These are phyloP conservation scores for Emmonsia crescens DNA, from an alignment of 2,329 filamentous ascomycete genomes.

Conservation along the genomic window DNA sequence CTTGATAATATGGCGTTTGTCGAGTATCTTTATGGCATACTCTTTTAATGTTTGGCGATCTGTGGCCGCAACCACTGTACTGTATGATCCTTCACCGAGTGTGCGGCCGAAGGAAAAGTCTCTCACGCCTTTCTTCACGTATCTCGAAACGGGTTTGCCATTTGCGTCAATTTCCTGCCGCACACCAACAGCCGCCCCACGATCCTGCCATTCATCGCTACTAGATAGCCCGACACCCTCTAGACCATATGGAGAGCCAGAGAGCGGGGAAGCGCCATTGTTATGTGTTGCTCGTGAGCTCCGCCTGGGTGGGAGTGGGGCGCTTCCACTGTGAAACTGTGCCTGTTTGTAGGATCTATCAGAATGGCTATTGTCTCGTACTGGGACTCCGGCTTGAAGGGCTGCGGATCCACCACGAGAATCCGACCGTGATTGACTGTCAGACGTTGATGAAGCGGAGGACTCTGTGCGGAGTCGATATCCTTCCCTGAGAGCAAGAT, in stretches of 20 bases:
- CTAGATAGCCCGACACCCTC: constrained; percentile 52
- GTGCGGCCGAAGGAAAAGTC: constrained; percentile 91
- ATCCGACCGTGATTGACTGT: constrained; percentile 48
- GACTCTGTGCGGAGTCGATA: constrained; percentile 50
- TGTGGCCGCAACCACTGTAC: constrained; percentile 83
- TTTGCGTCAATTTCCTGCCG: constrained; percentile 75
- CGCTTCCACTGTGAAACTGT: constrained; percentile 47
- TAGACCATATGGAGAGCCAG: constrained; percentile 40
- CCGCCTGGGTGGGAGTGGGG: constrained; percentile 60
- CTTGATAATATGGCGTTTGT: constrained; percentile 98
- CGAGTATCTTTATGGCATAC: constrained; percentile 95
- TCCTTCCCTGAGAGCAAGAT: constrained; percentile 30
- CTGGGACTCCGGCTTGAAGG: constrained; percentile 50
- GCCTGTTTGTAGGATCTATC: constrained; percentile 57
- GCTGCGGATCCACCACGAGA: constrained; percentile 51
- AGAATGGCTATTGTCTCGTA: constrained; percentile 58
- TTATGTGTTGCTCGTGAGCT: constrained; percentile 60
- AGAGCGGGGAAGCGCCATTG: constrained; percentile 24
- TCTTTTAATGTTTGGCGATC: constrained; percentile 91
- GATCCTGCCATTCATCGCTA: constrained; percentile 92
- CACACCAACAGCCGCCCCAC: constrained; percentile 75
- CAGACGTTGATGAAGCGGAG: constrained; percentile 47
- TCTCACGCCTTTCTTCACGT: constrained; percentile 92
- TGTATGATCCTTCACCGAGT: constrained; percentile 94
- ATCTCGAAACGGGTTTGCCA: constrained; percentile 68